Conservation (phyloP, 2,329 filamentous ascomycete genomes). For the Monilinia fructicola region DNA sequence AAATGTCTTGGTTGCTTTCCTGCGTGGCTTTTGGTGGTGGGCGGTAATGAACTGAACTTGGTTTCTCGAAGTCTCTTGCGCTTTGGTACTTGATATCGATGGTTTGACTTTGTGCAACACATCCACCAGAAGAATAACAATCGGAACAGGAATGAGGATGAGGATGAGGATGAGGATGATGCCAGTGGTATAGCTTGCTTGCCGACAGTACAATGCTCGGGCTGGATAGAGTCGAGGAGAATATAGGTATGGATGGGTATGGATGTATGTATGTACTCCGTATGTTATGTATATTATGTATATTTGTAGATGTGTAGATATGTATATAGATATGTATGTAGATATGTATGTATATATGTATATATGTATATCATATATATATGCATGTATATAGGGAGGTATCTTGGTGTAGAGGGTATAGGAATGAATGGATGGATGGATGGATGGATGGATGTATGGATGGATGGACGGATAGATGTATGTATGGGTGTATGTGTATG, state of each 20-base stretch:
- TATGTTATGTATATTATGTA: no score
- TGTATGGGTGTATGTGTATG: background rate
- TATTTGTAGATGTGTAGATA: background rate
- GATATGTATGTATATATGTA: background rate
- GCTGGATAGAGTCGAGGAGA: no score
- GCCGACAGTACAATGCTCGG: background rate
- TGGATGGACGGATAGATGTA: no score
- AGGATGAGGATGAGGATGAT: background rate
- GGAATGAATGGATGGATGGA: background rate
- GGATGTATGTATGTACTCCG: background rate
- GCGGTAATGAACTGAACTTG: background rate
- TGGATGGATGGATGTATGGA: no score
- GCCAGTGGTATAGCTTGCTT: no score
- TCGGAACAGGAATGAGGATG: no score
- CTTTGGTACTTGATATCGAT: slow-evolving; percentile 5
- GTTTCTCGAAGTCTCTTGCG: background rate
- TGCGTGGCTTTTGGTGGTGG: background rate
- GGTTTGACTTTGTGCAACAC: slow-evolving; percentile 1
- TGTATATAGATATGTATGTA: background rate
- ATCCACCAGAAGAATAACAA: background rate
- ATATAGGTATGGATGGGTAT: background rate
- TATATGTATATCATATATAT: background rate
- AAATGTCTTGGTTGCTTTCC: slow-evolving; percentile 5
- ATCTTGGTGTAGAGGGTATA: background rate
- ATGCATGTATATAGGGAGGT: background rate